Base-by-base conservation (phyloP, 352 stramenopile species). In the Pythium aphanidermatum region DNA sequence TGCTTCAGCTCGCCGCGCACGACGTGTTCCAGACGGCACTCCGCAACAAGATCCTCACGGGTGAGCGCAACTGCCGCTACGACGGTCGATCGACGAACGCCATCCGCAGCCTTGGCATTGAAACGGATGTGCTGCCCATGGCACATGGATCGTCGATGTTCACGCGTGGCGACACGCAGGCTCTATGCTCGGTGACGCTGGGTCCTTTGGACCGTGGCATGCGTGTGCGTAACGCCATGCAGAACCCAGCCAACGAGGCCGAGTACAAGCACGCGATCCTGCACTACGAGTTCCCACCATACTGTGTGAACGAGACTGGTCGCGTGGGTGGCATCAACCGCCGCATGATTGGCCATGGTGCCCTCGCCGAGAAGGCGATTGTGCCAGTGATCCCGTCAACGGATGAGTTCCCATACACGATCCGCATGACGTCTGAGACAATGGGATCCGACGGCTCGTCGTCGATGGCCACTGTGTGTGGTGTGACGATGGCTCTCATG, bases 201-300 rank as follows among this genome's bases (percentile, higher is more conserved):
- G 86, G 87, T 9, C 78, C 81, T 25, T 52, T 90, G 17, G 80
- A 94, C 34, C 70, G 76, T 56, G 80, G 75, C 1, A 61, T 94
- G 38, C 69, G 70, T 23, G 63, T 92, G 39, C 82, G 79, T 35
- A 80, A 70, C 40, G 68, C 77, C 14, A 52, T 77, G 9, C 51
- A 74, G 26, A 67, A 86, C 37, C 64, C 62, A 20, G 56, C 60
- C 16, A 68, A 85, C 17, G 48, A 66, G 40, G 51, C 64, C 39
- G 46, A 61, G 23, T 41, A 83, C 28, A 89, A 92, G 52, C 69
- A 91, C 46, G 78, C 80, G 44, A 98, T 99, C 68, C 73, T 99
- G 49, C 96, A 99, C 68, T 99, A 99, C 55, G 90, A 99, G 53
- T 99, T 99, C 68, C 96, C 96, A 10, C 89, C 95, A 1, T 99